Base-by-base conservation (phyloP, 495 filamentous ascomycete genomes). In the Astrocystis sublimbata region DNA sequence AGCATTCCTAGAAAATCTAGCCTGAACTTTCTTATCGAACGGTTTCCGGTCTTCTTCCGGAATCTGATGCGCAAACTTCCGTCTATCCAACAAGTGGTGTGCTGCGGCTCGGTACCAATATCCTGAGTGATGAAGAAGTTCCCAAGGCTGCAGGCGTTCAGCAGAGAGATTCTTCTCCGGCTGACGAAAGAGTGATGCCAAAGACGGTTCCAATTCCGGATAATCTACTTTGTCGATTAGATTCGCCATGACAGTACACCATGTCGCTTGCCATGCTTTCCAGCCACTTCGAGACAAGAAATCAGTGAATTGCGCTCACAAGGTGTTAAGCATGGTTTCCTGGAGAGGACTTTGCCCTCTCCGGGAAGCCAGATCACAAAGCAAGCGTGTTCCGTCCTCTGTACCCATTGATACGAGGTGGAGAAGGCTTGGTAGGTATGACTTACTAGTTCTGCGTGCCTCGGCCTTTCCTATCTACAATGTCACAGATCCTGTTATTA, bases 221-320 rank as follows among this genome's bases (percentile, higher is more conserved):
- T 79, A 76, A 40, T 83, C 78, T 8, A 81, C 82, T 66, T 82
- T 86, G 52, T 86, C 83, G n/a, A 93, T 87, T 24, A 92, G 74
- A 62, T 92, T 80, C 1, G 88, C 89, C 91, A 96, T 93, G 4
- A 91, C 79, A 59, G 82, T 85, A 17, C 88, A 86, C 92, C 92
- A 96, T 57, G 88, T 82, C 21, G 91, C 84, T 71, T 93, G 87
- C 92, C 92, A 96, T 2, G 91, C 90, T 67, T 91, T 84, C 90
- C 90, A 96, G 7, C 89, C 89, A 73, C 58, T 61, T 61, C 38
- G 8, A 53, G 8, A 43, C 12, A 15, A 33, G 35, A 17, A 43
- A 21, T 61, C n/a, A 61, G 58, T n/a, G 33, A 30, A 9, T 53
- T 45, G 24, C 28, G 9, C 17, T 15, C 24, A n/a, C 10, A 43